A percentile compares a stretch with the other conserved stretches of the same genome.
These are phyloP conservation scores for Allium fistulosum DNA, from an alignment of 106 monocot genomes.

Conservation along the genomic window DNA sequence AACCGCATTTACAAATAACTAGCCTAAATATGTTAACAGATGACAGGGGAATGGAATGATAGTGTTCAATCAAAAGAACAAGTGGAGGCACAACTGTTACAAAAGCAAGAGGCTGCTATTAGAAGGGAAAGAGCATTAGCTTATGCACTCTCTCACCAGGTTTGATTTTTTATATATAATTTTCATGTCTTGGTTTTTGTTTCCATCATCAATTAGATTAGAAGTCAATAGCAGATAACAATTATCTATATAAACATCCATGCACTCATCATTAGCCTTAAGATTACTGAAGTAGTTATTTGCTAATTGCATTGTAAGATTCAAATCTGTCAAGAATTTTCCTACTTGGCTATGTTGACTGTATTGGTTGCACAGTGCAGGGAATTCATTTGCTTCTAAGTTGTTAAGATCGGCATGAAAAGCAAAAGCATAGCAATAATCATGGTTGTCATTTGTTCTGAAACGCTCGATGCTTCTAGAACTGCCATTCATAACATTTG, in stretches of 20 bases:
- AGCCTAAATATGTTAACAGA: slow-evolving; percentile 1
- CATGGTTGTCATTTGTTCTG: slow-evolving; percentile 7
- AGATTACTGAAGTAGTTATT: slow-evolving; percentile 25
- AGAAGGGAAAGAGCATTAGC: no score
- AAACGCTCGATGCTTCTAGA: slow-evolving; percentile 14
- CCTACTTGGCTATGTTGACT: not conserved
- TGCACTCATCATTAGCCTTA: slow-evolving; percentile 17
- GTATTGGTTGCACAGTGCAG: slow-evolving; percentile 16
- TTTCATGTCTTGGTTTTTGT: no score
- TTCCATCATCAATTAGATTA: no score
- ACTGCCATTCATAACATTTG: no score
- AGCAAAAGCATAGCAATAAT: slow-evolving; percentile 26
- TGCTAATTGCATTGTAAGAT: slow-evolving; percentile 19
- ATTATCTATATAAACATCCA: no score
- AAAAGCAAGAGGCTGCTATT: no score
- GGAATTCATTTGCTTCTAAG: slow-evolving; percentile 16
- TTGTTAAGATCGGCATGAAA: slow-evolving; percentile 34
- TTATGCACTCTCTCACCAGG: no score
- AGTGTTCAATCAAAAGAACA: no score
- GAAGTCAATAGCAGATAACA: no score
- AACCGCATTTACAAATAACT: not conserved
- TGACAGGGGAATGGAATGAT: no score
- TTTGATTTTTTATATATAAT: no score
- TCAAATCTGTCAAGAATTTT: slow-evolving; percentile 13
- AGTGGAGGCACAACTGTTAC: no score